These are phyloP conservation scores for Penicillium sclerotigenum DNA, from an alignment of 2,329 filamentous ascomycete species.

Conservation along the genomic window DNA sequence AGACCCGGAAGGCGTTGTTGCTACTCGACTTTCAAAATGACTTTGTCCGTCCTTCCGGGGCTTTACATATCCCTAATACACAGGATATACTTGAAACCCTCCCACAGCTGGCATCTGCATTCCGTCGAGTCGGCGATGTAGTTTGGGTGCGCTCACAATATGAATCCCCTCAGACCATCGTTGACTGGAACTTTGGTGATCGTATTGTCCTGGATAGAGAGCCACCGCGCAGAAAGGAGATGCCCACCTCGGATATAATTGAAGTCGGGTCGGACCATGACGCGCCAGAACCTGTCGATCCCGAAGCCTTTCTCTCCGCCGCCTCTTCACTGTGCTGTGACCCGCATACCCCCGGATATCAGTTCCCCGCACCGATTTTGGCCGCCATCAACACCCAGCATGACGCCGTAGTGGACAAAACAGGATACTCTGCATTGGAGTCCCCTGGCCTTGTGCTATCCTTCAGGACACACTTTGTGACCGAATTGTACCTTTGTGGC, in stretches of 20 bases:
- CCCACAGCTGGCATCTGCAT: slow-evolving; percentile 63
- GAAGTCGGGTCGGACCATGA: slow-evolving; percentile 21
- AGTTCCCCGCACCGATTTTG: slow-evolving; percentile 51
- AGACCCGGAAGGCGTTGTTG: slow-evolving; percentile 68
- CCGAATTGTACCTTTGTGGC: slow-evolving; percentile 85
- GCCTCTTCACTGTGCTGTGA: slow-evolving; percentile 39
- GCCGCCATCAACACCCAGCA: slow-evolving; percentile 49
- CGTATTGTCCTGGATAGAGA: slow-evolving; percentile 41
- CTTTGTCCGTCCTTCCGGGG: slow-evolving; percentile 68
- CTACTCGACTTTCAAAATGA: slow-evolving; percentile 89
- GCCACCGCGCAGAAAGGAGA: slow-evolving; percentile 6
- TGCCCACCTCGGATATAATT: slow-evolving; percentile 20
- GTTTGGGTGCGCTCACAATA: slow-evolving; percentile 84
- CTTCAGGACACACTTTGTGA: slow-evolving; percentile 82
- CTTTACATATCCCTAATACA: slow-evolving; percentile 63
- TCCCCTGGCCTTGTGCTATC: slow-evolving; percentile 68
- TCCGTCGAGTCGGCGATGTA: slow-evolving; percentile 69
- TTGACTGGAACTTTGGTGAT: slow-evolving; percentile 50
- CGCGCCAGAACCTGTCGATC: slow-evolving; percentile 31
- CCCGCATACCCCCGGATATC: slow-evolving; percentile 42
- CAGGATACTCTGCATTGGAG: slow-evolving; percentile 83
- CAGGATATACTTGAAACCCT: slow-evolving; percentile 66
- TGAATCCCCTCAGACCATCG: slow-evolving; percentile 57
- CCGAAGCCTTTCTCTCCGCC: slow-evolving; percentile 44
- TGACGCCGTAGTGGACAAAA: slow-evolving; percentile 63